Evolutionary conservation across 345 rosid genomes (phyloP).

Genomic region (Eucalyptus sp.): DNA sequence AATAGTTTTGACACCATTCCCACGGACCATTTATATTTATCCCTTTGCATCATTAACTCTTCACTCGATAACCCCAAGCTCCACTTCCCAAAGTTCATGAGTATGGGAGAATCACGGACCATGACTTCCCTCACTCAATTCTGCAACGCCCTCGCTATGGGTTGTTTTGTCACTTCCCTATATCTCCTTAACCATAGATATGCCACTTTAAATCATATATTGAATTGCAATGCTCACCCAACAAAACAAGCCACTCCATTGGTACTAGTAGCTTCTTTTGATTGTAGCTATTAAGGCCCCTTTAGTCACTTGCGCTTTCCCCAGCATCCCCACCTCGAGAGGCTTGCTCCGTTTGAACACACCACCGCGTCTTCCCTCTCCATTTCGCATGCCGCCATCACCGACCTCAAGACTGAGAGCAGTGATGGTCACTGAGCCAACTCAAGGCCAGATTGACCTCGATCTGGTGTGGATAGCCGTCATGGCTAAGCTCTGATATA

Average conservation of each 20-base stretch:
- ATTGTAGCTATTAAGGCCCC: no score
- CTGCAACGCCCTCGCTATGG: rapidly evolving
- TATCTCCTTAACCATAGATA: no score
- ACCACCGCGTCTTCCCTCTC: background rate
- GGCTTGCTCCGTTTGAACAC: background rate
- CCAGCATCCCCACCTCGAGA: no score
- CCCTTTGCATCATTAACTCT: rapidly evolving
- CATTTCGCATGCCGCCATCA: background rate
- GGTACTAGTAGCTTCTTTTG: no score
- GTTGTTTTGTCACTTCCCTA: no score
- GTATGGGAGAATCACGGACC: no score
- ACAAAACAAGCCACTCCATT: no score
- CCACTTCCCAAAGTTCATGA: no score
- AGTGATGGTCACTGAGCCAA: background rate
- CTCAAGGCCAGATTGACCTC: background rate
- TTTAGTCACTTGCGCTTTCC: no score
- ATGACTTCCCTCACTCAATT: no score
- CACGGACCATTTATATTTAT: background rate
- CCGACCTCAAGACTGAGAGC: rapidly evolving
- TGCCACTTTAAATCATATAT: no score
- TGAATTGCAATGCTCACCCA: no score
- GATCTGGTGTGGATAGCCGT: background rate
- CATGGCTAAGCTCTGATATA: background rate
- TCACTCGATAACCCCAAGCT: background rate
- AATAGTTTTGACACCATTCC: rapidly evolving